Evolutionary conservation across 768 basidiomycete species (phyloP).

Genomic region (Russula abietina): DNA sequence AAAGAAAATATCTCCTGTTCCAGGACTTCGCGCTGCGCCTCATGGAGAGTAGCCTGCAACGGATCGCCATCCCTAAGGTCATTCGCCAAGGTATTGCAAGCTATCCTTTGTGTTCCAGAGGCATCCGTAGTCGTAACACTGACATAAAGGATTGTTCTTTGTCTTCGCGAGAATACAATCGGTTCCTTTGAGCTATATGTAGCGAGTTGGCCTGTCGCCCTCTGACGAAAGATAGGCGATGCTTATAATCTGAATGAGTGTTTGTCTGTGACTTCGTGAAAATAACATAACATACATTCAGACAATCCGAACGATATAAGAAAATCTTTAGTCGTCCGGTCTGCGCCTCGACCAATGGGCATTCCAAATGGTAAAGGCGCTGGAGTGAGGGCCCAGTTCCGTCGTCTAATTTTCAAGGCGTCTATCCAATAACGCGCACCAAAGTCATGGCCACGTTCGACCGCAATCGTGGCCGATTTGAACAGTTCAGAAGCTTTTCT

Average conservation of each 20-base stretch:
- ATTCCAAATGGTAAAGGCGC: constrained; percentile 71
- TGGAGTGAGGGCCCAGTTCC: constrained; percentile 76
- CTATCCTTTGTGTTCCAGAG: constrained; percentile 29
- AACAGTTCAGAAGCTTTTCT: constrained; percentile 69
- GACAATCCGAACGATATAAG: constrained; percentile 74
- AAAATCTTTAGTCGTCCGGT: constrained; percentile 77
- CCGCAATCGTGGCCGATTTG: constrained; percentile 59
- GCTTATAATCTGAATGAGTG: constrained; percentile 40
- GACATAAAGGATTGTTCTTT: constrained; percentile 56
- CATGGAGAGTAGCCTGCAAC: constrained; percentile 47
- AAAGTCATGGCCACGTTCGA: constrained; percentile 55
- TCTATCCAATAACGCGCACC: constrained; percentile 79
- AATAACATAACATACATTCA: constrained; percentile 61
- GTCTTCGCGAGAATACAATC: constrained; percentile 44
- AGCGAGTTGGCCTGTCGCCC: constrained; percentile 65
- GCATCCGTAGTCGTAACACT: constrained; percentile 39
- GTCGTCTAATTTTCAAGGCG: constrained; percentile 66
- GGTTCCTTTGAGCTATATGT: constrained; percentile 35
- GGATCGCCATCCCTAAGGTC: neutral
- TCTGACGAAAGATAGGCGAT: constrained; percentile 52
- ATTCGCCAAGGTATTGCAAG: constrained; percentile 4
- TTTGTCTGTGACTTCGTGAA: neutral
- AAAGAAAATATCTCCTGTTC: constrained; percentile 76
- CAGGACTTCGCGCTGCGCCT: constrained; percentile 64
- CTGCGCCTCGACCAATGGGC: constrained; percentile 66